Evolutionary conservation across 2,329 filamentous ascomycete genomes (phyloP).

Genomic region (Sarocladium oryzae): DNA sequence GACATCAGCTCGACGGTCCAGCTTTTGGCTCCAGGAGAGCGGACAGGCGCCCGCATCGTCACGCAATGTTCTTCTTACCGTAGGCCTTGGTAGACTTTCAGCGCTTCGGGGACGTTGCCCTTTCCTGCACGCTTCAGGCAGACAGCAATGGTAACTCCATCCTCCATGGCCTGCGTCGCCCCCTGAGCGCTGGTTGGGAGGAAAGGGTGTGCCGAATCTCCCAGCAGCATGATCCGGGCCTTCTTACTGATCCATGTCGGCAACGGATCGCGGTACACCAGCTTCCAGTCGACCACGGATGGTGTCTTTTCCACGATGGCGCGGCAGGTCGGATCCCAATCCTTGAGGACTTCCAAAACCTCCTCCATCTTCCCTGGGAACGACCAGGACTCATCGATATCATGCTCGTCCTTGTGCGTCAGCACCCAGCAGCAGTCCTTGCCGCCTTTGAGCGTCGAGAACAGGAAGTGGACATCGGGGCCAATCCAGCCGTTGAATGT

Average conservation of each 20-base stretch:
- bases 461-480: slow-evolving; percentile 49
- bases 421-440: slow-evolving; percentile 50
- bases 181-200: slow-evolving; percentile 16
- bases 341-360: slow-evolving; percentile 42
- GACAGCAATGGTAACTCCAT: slow-evolving; percentile 14
- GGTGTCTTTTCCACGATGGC: slow-evolving; percentile 43
- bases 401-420: slow-evolving; percentile 43
- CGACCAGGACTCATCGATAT: slow-evolving; percentile 47
- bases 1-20: too few species aligned
- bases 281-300: slow-evolving; percentile 41
- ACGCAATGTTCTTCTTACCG: slow-evolving; percentile 6
- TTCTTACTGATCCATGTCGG: slow-evolving; percentile 33
- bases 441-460: slow-evolving; percentile 38
- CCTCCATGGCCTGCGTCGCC: slow-evolving; percentile 16
- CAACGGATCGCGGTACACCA: slow-evolving; percentile 42
- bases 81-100: slow-evolving; percentile 8
- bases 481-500: slow-evolving; percentile 55
- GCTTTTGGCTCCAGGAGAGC: too few species aligned
- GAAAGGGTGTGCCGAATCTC: slow-evolving; percentile 16
- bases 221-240: slow-evolving; percentile 16
- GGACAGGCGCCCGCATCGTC: too few species aligned
- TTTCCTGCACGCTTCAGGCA: slow-evolving; percentile 13
- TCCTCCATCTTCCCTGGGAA: slow-evolving; percentile 46
- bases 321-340: slow-evolving; percentile 29
- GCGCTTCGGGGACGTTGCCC: slow-evolving; percentile 1